Base-by-base conservation (phyloP, 2,329 filamentous ascomycete genomes). In the Fusarium siculi region DNA sequence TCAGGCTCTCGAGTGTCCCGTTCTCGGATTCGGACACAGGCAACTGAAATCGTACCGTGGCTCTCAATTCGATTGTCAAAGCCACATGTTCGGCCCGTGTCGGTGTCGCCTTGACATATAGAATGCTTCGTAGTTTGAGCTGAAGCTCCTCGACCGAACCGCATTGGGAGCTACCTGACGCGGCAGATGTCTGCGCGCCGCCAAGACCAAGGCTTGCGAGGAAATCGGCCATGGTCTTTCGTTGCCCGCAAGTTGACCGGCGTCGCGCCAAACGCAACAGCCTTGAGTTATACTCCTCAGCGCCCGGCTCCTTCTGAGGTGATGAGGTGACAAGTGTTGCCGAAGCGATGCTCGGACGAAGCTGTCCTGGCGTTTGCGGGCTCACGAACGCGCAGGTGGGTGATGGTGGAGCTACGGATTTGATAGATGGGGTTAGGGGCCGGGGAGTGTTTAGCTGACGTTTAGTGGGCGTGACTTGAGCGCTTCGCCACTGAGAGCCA, bases 81-180 rank as follows among this genome's bases (percentile, higher is more conserved):
- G 84, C 82, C 16, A 88, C 79, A 70, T 88, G 87, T 59, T 89
- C 83, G 44, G 86, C 87, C 53, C 85, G 86, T 25, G 82, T 86
- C 16, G 83, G 81, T 9, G 85, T 84, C 23, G 82, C 81, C 68
- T 86, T 88, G 23, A 80, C 77, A 10, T 80, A 76, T 50, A 89
- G 77, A 1, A 83, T 68, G 12, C 77, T 74, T 42, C 81, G 81
- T 30, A 91, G 79, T n/a, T 84, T 83, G 28, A 74, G 72, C 70
- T 86, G 83, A 11, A 90, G 79, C 34, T 90, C 86, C 23, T 86
- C 83, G 49, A 81, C 63, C 21, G 81, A 82, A 40, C 72, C 69
- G 74, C 81, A 84, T 39, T 76, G 68, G 44, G 68, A 64, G 34
- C 76, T 68, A 34, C 68, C 72, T 28, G 76, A 70, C 25, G 69